Conservation (phyloP, 768 basidiomycete genomes). For the Termitomyces sp. region DNA sequence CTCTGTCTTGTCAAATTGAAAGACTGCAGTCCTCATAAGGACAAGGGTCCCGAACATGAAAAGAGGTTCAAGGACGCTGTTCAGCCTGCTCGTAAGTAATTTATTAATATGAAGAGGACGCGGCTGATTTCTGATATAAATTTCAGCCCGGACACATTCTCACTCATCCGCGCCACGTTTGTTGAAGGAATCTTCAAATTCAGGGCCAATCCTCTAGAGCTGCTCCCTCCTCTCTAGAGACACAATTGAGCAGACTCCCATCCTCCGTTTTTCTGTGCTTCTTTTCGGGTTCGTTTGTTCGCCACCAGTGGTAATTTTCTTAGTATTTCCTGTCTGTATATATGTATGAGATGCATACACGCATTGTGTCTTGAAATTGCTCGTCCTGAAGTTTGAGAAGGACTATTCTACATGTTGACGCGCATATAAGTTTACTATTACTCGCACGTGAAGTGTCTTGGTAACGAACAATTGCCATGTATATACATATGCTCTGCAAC, state of each 20-base stretch:
- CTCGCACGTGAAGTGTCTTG: not conserved
- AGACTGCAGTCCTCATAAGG: not conserved
- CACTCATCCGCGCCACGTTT: not conserved
- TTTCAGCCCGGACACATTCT: not conserved
- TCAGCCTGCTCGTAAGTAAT: not conserved
- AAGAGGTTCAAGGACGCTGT: not conserved
- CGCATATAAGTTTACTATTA: not conserved
- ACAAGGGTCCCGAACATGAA: not conserved
- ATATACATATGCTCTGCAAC: not conserved
- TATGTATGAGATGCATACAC: too few species aligned
- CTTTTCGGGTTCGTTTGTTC: not conserved
- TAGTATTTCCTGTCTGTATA: too few species aligned
- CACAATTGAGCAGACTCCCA: not conserved
- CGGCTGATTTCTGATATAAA: not conserved
- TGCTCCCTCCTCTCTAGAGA: not conserved
- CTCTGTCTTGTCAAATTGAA: not conserved
- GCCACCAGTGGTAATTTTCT: not conserved
- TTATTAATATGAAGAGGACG: too few species aligned
- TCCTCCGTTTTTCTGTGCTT: not conserved
- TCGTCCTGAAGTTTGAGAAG: not conserved
- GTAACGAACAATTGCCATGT: not conserved
- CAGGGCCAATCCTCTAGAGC: not conserved
- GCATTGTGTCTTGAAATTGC: not conserved
- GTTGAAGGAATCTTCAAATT: not conserved
- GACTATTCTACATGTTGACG: not conserved